phyloP scores from a whole-genome alignment of 495 filamentous ascomycete species.

The Penicillium flavigenum region DNA sequence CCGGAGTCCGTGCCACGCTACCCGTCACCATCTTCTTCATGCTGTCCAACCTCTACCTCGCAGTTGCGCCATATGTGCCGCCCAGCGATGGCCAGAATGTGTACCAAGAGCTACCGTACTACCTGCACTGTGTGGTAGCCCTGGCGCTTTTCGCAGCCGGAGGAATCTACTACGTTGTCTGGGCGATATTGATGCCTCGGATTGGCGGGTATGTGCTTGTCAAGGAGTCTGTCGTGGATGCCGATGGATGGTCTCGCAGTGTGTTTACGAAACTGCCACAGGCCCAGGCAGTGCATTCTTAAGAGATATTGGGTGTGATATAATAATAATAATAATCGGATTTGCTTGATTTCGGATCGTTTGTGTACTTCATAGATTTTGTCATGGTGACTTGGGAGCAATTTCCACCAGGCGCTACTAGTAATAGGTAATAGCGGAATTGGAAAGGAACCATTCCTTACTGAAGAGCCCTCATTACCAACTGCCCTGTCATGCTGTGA shows the following conservation, averaged over 20 bases:
- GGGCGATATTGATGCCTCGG: constrained; percentile 55
- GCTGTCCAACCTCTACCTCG: constrained; percentile 56
- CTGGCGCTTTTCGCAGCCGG: constrained; percentile 56
- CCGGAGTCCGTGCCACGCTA: constrained; percentile 35
- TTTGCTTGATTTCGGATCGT: background rate
- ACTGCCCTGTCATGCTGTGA: constrained; percentile 7
- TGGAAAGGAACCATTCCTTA: background rate
- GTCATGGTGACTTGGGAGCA: background rate
- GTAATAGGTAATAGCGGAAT: background rate
- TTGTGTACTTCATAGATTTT: background rate
- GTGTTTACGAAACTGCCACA: constrained; percentile 36
- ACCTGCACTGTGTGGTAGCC: constrained; percentile 59
- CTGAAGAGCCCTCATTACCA: background rate
- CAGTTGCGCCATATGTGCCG: constrained; percentile 65
- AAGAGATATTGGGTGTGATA: background rate
- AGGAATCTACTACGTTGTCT: constrained; percentile 56
- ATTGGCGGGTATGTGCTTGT: constrained; percentile 58
- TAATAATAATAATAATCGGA: background rate
- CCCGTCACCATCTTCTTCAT: constrained; percentile 57
- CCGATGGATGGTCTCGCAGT: constrained; percentile 53
- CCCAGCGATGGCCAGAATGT: constrained; percentile 58
- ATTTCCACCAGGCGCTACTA: too few relatives aligned
- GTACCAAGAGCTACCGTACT: constrained; percentile 63
- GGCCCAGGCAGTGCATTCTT: constrained; percentile 5
- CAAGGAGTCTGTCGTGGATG: constrained; percentile 56